These are phyloP conservation scores for Crithidia fasciculata DNA, from an alignment of 208 protist species.

Conservation along the genomic window DNA sequence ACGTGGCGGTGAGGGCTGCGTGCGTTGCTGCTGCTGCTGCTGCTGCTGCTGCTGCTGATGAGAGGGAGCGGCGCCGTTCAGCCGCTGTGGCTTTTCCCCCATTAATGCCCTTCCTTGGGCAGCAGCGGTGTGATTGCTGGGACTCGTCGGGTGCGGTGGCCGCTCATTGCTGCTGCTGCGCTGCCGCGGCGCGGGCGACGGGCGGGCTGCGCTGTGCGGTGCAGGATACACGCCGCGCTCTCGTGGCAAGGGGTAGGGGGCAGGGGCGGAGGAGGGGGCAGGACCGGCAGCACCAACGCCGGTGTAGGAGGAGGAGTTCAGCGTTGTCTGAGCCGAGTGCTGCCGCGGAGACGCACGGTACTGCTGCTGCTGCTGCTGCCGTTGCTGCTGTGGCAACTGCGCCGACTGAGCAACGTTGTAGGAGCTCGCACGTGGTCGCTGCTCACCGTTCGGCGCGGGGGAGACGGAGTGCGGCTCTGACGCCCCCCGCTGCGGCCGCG, in stretches of 20 bases:
- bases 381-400: neutral
- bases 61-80: neutral
- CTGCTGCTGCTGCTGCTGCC: slow-evolving; percentile 1
- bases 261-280: neutral
- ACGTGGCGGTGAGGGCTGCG: slow-evolving; percentile 11
- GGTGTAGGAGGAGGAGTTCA: slow-evolving; percentile 5
- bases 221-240: slow-evolving; percentile 16
- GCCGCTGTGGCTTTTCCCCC: too few species aligned
- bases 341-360: slow-evolving; percentile 7
- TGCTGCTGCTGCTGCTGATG: neutral
- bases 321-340: neutral
- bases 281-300: neutral
- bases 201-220: slow-evolving; percentile 5
- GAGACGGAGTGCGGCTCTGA: slow-evolving; percentile 8
- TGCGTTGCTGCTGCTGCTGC: neutral
- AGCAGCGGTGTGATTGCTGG: neutral
- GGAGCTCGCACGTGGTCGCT: slow-evolving; percentile 10
- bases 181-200: slow-evolving; percentile 1
- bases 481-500: slow-evolving; percentile 11
- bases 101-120: neutral
- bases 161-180: neutral
- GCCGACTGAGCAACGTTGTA: neutral
- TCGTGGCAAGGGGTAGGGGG: slow-evolving; percentile 9
- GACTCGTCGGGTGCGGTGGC: neutral
- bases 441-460: neutral